Evolutionary conservation across 2,329 filamentous ascomycete genomes (phyloP).

Genomic region (Aspergillus quadricinctus): DNA sequence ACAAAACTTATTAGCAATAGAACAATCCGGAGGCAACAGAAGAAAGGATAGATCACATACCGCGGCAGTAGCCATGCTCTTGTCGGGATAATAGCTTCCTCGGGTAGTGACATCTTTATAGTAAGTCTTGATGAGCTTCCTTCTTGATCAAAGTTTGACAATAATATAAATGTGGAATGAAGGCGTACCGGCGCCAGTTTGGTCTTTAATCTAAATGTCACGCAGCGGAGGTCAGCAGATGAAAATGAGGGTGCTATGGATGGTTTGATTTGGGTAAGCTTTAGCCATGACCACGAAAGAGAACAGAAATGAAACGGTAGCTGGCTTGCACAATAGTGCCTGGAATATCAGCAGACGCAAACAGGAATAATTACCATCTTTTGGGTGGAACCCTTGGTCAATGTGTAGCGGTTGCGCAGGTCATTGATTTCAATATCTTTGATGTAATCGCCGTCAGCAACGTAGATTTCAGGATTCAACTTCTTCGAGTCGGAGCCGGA

Average conservation of each 20-base stretch:
- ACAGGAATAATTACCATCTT: slow-evolving; percentile 95
- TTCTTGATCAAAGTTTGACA: slow-evolving; percentile 47
- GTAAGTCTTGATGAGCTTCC: slow-evolving; percentile 58
- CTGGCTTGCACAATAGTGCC: slow-evolving; percentile 38
- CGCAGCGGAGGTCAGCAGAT: slow-evolving; percentile 87
- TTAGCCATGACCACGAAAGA: slow-evolving; percentile 54
- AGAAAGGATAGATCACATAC: slow-evolving; percentile 53
- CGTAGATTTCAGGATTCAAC: slow-evolving; percentile 84
- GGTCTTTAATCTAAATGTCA: slow-evolving; percentile 98
- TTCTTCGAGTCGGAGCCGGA: slow-evolving; percentile 50
- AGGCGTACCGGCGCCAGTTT: slow-evolving; percentile 98
- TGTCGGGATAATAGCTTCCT: slow-evolving; percentile 95
- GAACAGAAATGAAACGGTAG: slow-evolving; percentile 29
- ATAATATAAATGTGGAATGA: slow-evolving; percentile 42
- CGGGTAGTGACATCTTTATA: slow-evolving; percentile 95
- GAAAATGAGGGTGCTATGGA: slow-evolving; percentile 71
- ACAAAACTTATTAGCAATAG: background rate
- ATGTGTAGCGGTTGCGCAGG: slow-evolving; percentile 88
- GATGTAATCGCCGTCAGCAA: slow-evolving; percentile 95
- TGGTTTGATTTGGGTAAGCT: slow-evolving; percentile 62
- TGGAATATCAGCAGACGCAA: slow-evolving; percentile 64
- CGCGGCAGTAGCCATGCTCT: slow-evolving; percentile 89
- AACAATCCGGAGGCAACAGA: background rate
- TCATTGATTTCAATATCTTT: slow-evolving; percentile 99
- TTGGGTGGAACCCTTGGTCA: slow-evolving; percentile 95